Conservation (phyloP, 2,329 filamentous ascomycete species). For the Colletotrichum sp. region DNA sequence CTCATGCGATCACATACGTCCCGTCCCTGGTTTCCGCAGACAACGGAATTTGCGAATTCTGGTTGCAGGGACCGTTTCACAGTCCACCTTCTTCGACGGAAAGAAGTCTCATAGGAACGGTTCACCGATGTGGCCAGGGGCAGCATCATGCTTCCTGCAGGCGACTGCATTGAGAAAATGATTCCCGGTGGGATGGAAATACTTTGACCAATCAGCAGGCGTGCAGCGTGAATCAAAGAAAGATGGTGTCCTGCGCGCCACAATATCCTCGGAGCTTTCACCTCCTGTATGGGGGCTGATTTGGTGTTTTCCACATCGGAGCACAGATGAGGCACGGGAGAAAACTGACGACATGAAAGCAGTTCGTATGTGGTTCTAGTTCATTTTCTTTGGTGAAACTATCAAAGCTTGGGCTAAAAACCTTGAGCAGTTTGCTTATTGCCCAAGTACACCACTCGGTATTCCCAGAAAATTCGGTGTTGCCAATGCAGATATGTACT, state of each 20-base stretch:
- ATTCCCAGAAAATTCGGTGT: accelerated
- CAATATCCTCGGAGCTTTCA: not conserved
- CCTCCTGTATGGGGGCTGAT: not conserved
- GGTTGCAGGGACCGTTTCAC: not conserved
- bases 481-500: not conserved
- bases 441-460: no score
- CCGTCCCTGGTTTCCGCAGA: not conserved
- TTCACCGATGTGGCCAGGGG: not conserved
- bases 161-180: not conserved
- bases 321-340: not conserved
- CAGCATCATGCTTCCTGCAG: not conserved
- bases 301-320: not conserved
- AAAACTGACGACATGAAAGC: not conserved
- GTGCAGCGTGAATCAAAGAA: not conserved
- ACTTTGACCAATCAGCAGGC: not conserved
- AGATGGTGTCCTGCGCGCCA: not conserved
- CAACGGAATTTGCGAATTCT: not conserved
- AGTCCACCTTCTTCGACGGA: not conserved
- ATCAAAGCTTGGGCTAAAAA: no score
- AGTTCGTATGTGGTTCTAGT: not conserved
- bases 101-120: not conserved
- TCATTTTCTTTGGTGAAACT: no score
- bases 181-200: not conserved
- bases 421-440: no score
- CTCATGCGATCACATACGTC: not conserved